Evolutionary conservation across 1,284 basidiomycete species (phyloP), one percentile per base, ranked within the genome.

Genomic region (Trichosporon coremiiforme): DNA sequence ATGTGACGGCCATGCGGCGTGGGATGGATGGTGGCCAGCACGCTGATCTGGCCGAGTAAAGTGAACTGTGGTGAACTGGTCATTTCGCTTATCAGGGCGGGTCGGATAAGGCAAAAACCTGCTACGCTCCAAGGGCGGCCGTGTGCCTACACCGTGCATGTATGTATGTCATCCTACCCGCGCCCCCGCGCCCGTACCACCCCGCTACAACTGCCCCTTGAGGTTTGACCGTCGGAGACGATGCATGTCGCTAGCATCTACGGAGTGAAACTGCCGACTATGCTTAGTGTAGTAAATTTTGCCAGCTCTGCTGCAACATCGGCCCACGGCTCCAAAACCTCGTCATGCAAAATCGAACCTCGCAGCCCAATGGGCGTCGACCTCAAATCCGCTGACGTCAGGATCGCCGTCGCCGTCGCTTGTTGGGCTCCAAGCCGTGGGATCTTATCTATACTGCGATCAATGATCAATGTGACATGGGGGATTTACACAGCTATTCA

Each of bases 11-110:
- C 57, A 60, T 60, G 29, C 57, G 31, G 57, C 57, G 57, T 60
- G 57, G 57, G 57, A 60, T 60, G 57, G 57, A 7, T 60, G 57
- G 57, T 60, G 7, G 57, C 57, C 57, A 60, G 57, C 57, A 22
- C 29, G 29, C 29, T n/a, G 29, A 33, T 17, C 15, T 17, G 31
- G 31, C 29, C 57, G 31, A n/a, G 31, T 60, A 60, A 53, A 33
- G 57, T 33, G 31, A 31, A 53, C 47, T 22, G 29, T n/a, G n/a
- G n/a, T n/a, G n/a, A n/a, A n/a, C n/a, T n/a, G n/a, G 57, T n/a
- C 29, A 35, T n/a, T 4, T 13, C 29, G 4, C 57, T 31, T 33
- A 60, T 33, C 29, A 1, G 57, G 57, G 57, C 15, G 57, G 57
- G 7, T 9, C 57, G 57, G 31, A 60, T 60, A 60, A 33, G 4